Evolutionary conservation across 208 protist genomes (phyloP).

Genomic region (Leptomonas seymouri): DNA sequence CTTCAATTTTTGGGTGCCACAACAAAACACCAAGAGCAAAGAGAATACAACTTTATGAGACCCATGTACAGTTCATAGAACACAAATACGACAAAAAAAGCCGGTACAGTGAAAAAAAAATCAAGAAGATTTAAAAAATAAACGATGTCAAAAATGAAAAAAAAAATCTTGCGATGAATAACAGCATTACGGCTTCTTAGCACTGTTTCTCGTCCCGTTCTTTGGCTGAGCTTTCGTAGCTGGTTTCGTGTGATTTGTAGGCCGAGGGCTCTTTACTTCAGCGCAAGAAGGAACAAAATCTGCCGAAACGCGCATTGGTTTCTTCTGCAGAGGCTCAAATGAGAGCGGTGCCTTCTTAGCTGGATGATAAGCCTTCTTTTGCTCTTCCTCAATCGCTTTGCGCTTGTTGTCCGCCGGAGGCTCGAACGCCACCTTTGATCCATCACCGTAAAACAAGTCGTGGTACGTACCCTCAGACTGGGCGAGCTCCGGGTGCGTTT

Average conservation of each 20-base stretch:
- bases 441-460: slow-evolving; percentile 76
- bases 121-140: slow-evolving; percentile 21
- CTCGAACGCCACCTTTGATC: slow-evolving; percentile 50
- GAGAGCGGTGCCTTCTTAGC: slow-evolving; percentile 19
- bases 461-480: slow-evolving; percentile 59
- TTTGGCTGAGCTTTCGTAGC: slow-evolving; percentile 7
- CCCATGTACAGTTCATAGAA: not conserved
- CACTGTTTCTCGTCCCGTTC: slow-evolving; percentile 16
- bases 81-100: too few species aligned
- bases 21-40: slow-evolving; percentile 13
- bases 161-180: slow-evolving; percentile 14
- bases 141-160: slow-evolving; percentile 4
- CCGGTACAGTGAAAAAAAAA: not conserved
- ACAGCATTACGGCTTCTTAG: not conserved
- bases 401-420: slow-evolving; percentile 73
- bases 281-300: slow-evolving; percentile 87
- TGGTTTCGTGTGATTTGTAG: not conserved
- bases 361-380: slow-evolving; percentile 30
- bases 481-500: slow-evolving; percentile 30
- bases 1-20: slow-evolving; percentile 20
- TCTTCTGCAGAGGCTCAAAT: slow-evolving; percentile 35
- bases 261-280: slow-evolving; percentile 29
- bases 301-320: slow-evolving; percentile 50
- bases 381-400: slow-evolving; percentile 53
- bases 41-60: slow-evolving; percentile 6